Evolutionary conservation across 148 eudicot species (phyloP).

Genomic region (Camellia granthamiana): DNA sequence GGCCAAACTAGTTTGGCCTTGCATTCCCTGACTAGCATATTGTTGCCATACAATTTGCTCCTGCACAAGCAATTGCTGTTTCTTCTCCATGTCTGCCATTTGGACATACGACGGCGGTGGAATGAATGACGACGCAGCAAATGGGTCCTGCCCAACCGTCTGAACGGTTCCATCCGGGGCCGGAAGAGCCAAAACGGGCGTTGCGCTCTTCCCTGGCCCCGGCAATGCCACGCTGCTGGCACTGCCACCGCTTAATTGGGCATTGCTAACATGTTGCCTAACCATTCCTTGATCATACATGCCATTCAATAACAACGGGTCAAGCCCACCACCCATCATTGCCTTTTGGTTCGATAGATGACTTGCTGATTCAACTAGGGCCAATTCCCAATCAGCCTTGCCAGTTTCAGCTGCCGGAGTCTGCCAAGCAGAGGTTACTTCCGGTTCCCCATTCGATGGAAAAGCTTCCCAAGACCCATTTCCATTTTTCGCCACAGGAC

Average conservation of each 20-base stretch:
- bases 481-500: slow-evolving; percentile 42
- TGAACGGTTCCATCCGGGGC: slow-evolving; percentile 71
- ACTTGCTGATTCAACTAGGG: slow-evolving; percentile 74
- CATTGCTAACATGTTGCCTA: slow-evolving; percentile 53
- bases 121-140: slow-evolving; percentile 63
- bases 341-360: slow-evolving; percentile 60
- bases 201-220: slow-evolving; percentile 38
- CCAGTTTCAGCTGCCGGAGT: slow-evolving; percentile 71
- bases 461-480: slow-evolving; percentile 72
- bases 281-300: slow-evolving; percentile 77
- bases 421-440: slow-evolving; percentile 85
- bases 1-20: slow-evolving; percentile 71
- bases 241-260: slow-evolving; percentile 66
- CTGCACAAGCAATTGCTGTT: slow-evolving; percentile 73
- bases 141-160: slow-evolving; percentile 66
- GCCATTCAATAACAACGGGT: slow-evolving; percentile 62
- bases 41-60: slow-evolving; percentile 86
- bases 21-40: slow-evolving; percentile 76
- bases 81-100: slow-evolving; percentile 89
- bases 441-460: slow-evolving; percentile 42
- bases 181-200: slow-evolving; percentile 71
- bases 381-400: slow-evolving; percentile 88
- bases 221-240: slow-evolving; percentile 83
- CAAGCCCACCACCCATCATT: slow-evolving; percentile 60
- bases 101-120: slow-evolving; percentile 87